A percentile compares a stretch with the other conserved stretches of the same genome.
These are phyloP conservation scores for Penicillium samsonianum DNA, from an alignment of 495 filamentous ascomycete genomes.

Conservation along the genomic window DNA sequence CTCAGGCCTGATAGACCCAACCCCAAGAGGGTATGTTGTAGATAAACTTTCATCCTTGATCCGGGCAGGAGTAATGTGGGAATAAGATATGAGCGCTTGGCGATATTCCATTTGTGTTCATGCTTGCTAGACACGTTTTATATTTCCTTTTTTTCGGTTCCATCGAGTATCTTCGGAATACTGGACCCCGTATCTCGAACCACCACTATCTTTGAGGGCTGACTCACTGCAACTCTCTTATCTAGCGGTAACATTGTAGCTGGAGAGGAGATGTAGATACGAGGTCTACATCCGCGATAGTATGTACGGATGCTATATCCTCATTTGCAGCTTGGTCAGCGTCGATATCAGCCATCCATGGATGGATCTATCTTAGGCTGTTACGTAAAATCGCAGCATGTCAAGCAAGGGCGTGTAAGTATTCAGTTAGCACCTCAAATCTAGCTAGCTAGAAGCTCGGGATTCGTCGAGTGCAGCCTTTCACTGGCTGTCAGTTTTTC, in stretches of 20 bases:
- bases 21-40: slow-evolving; percentile 16
- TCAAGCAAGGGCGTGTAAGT: not conserved
- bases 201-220: not conserved
- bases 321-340: not conserved
- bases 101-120: not conserved
- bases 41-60: slow-evolving; percentile 4
- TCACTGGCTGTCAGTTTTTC: not conserved
- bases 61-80: not conserved
- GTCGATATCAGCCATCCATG: too few species aligned
- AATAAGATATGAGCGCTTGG: not conserved
- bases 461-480: not conserved
- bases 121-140: not conserved
- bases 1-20: slow-evolving; percentile 17
- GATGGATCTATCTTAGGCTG: not conserved
- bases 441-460: not conserved
- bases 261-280: not conserved
- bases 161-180: not conserved
- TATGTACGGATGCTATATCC: not conserved
- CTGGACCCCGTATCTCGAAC: not conserved
- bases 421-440: not conserved
- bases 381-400: not conserved
- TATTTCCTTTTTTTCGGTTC: not conserved
- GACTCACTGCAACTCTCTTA: not conserved
- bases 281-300: not conserved
- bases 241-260: not conserved